phyloP scores from a whole-genome alignment of 345 rosid genomes.

The Pistacia vera region DNA sequence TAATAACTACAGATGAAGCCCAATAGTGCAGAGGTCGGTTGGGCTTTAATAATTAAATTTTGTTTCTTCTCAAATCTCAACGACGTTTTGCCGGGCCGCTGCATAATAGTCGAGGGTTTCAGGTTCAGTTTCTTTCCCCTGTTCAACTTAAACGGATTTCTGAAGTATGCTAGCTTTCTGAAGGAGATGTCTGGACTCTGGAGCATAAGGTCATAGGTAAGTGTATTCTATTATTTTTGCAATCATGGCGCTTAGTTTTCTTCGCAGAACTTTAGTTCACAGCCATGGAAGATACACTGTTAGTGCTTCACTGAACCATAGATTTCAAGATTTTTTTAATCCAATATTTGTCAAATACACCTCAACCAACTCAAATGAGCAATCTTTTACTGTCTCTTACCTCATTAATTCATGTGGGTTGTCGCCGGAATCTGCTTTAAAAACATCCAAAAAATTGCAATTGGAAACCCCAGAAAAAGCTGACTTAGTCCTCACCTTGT shows the following conservation, averaged over 20 bases:
- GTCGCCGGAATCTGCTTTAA: slow-evolving; percentile 28
- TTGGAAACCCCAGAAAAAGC: slow-evolving; percentile 26
- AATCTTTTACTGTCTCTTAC: slow-evolving; percentile 38
- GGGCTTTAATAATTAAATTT: too few relatives aligned
- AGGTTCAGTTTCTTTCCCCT: too few relatives aligned
- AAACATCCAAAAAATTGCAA: slow-evolving; percentile 13
- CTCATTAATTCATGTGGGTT: slow-evolving; percentile 37
- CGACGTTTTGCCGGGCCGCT: too few relatives aligned
- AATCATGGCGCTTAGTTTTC: slow-evolving; percentile 5
- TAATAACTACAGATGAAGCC: too few relatives aligned
- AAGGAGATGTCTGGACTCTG: background rate
- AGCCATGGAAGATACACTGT: too few relatives aligned
- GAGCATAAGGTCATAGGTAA: background rate
- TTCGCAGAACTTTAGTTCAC: background rate
- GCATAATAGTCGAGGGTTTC: too few relatives aligned
- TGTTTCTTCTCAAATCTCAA: too few relatives aligned
- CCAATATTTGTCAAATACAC: slow-evolving; percentile 1
- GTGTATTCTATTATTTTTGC: background rate
- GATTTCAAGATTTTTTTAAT: too few relatives aligned
- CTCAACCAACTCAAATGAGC: slow-evolving; percentile 1
- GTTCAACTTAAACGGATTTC: too few relatives aligned
- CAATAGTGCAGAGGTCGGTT: too few relatives aligned
- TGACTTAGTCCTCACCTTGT: slow-evolving; percentile 16
- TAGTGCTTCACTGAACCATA: background rate
- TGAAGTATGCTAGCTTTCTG: too few relatives aligned